Percentiles rank a stretch among this genome's conserved stretches.
Evolutionary conservation across 371 early-diverging fungal genomes (phyloP).

Genomic region (Mortierella sp.): DNA sequence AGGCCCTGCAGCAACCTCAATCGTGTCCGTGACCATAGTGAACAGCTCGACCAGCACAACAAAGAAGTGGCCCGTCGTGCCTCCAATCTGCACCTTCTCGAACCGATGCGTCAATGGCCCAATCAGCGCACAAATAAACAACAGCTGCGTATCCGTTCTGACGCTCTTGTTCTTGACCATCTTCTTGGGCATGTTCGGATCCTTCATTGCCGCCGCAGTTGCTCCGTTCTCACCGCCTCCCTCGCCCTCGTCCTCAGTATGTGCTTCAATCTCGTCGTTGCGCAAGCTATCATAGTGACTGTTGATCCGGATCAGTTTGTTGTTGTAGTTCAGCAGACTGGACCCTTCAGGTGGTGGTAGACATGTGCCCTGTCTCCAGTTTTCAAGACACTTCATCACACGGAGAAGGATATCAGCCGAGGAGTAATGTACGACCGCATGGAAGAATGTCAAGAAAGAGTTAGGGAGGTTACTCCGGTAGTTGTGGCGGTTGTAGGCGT

Average conservation of each 20-base stretch:
- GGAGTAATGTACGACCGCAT: constrained; percentile 74
- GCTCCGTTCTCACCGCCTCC: constrained; percentile 14
- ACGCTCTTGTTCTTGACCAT: constrained; percentile 48
- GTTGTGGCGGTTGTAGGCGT: constrained; percentile 73
- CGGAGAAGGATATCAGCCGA: constrained; percentile 67
- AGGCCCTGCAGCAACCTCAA: constrained; percentile 36
- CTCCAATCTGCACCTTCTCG: constrained; percentile 64
- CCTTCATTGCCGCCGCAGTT: neutral
- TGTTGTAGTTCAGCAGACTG: constrained; percentile 28
- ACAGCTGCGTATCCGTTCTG: constrained; percentile 79
- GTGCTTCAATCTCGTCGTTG: constrained; percentile 24
- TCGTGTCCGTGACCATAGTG: constrained; percentile 26
- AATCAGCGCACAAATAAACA: constrained; percentile 80
- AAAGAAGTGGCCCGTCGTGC: constrained; percentile 46
- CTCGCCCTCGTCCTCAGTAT: constrained; percentile 20
- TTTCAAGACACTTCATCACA: constrained; percentile 46
- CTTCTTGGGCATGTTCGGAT: constrained; percentile 7
- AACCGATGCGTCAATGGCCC: constrained; percentile 84
- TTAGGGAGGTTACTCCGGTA: constrained; percentile 74
- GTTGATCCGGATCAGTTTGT: constrained; percentile 28
- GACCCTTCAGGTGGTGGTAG: constrained; percentile 34
- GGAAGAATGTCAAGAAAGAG: constrained; percentile 74
- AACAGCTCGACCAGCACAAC: constrained; percentile 43
- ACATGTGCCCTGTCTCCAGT: constrained; percentile 35
- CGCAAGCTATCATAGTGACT: constrained; percentile 12